A percentile compares a stretch with the other conserved stretches of the same genome.
Conservation (phyloP, 176 grass and related monocot genomes). For the Hsuehochloa calcarea region DNA sequence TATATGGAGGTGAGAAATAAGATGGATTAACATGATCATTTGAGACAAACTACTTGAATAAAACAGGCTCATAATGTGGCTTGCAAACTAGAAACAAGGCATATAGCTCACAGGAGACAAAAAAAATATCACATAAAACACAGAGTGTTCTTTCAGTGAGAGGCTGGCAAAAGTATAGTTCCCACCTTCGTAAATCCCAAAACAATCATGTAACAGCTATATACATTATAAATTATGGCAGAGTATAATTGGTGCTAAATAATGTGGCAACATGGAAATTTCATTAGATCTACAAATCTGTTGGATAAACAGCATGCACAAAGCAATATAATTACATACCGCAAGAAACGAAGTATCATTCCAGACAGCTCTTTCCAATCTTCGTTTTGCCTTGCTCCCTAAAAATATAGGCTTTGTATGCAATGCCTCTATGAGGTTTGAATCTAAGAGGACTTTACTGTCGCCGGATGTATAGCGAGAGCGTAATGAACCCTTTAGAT, state of each 20-base stretch:
- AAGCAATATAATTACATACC: conserved; percentile 43
- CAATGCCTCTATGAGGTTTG: conserved; percentile 82
- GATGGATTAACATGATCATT: background rate
- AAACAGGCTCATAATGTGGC: background rate
- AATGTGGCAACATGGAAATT: background rate
- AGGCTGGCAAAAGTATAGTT: background rate
- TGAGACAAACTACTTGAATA: background rate
- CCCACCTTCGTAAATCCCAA: background rate
- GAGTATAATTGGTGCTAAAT: background rate
- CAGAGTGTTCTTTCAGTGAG: background rate
- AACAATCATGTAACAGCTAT: conserved; percentile 4
- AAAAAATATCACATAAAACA: background rate
- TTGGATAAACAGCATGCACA: conserved; percentile 9
- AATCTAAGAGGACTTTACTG: conserved; percentile 87
- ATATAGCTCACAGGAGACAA: background rate
- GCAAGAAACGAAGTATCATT: conserved; percentile 98
- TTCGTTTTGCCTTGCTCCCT: conserved; percentile 75
- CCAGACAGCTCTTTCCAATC: conserved; percentile 86
- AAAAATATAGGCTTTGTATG: conserved; percentile 89
- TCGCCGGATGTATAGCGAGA: conserved; percentile 74
- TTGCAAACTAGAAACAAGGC: conserved; percentile 2
- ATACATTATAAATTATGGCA: background rate
- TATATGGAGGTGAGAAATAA: background rate
- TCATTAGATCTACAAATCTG: conserved; percentile 13
- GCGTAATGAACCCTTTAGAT: conserved; percentile 90